A percentile compares a stretch with the other conserved stretches of the same genome.
phyloP scores from a whole-genome alignment of 306 rosid species.

The Malus sylvestris region DNA sequence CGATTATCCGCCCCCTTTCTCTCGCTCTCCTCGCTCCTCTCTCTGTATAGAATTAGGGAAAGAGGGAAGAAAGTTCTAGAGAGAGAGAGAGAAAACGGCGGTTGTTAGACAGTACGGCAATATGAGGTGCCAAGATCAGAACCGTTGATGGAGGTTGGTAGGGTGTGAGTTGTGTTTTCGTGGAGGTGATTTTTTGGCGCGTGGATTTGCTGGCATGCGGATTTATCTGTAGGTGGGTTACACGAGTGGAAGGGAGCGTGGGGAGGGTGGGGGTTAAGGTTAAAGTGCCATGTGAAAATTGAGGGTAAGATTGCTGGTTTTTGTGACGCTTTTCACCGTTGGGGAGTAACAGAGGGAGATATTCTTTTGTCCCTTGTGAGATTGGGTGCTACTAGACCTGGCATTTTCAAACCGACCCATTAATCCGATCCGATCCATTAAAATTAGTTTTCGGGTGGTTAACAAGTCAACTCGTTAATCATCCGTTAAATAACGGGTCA shows the following conservation, averaged over 20 bases:
- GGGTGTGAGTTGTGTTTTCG: not conserved
- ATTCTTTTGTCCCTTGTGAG: not conserved
- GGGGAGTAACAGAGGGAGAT: not conserved
- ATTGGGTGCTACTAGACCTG: not conserved
- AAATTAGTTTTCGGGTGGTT: no score
- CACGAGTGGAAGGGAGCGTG: not conserved
- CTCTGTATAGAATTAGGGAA: not conserved
- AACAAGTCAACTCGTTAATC: no score
- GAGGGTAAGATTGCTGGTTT: not conserved
- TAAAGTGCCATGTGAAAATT: not conserved
- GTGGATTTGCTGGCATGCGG: not conserved
- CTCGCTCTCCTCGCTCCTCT: not conserved
- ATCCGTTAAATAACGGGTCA: no score
- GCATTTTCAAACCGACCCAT: no score
- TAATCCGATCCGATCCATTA: no score
- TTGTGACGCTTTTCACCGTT: not conserved
- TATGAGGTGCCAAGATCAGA: conserved; percentile 22
- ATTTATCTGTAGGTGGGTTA: not conserved
- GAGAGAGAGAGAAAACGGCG: not conserved
- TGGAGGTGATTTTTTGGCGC: not conserved
- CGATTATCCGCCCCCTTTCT: not conserved
- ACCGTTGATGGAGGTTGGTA: conserved; percentile 23
- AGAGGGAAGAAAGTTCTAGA: not conserved
- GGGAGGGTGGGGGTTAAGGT: not conserved
- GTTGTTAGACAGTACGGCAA: not conserved